Base-by-base conservation (phyloP, 2,329 filamentous ascomycete species). In the Catunica adiposa region DNA sequence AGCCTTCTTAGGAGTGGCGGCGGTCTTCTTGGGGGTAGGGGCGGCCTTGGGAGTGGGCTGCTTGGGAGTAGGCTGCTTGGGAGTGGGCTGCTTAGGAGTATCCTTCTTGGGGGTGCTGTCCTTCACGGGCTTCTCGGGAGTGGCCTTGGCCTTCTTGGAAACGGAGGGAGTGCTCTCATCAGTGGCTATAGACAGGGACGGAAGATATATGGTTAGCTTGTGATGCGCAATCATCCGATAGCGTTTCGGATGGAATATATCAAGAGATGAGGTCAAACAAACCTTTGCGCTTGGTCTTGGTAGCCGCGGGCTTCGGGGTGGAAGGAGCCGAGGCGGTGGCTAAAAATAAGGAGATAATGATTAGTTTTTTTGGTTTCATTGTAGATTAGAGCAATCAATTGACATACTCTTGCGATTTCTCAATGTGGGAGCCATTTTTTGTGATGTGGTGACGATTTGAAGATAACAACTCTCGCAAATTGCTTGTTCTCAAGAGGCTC, bases 401-500 rank as follows among this genome's bases (percentile, higher is more conserved):
- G 56, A 58, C 61, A 63, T 65, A 66, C 64, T 63, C 61, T 70
- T 69, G 51, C 51, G 38, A 47, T 51, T 71, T 51, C 70, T 70
- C 51, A 73, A 64, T 66, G 72, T 69, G 60, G 70, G 70, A 37
- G 72, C 70, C 73, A 75, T 75, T 64, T 61, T 65, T 60, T 63
- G 25, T 54, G 42, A 53, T 40, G n/a, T 31, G 22, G 20, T 54
- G 50, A 58, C 61, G 42, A 61, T 63, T 59, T 61, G 53, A 26
- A 48, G 25, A 47, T 17, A 34, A 34, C 3, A n/a, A 34, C 17
- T 22, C 25, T 54, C 42, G 44, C 23, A 26, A 22, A 34, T 11
- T 54, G 26, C 11, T 48, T 54, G 42, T 22, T 29, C 15, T 31
- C 23, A 46, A 23, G 37, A 37, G 59, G 31, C 26, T 56, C 50